Conservation (phyloP, 2,329 filamentous ascomycete genomes). For the Trichophyton verrucosum region DNA sequence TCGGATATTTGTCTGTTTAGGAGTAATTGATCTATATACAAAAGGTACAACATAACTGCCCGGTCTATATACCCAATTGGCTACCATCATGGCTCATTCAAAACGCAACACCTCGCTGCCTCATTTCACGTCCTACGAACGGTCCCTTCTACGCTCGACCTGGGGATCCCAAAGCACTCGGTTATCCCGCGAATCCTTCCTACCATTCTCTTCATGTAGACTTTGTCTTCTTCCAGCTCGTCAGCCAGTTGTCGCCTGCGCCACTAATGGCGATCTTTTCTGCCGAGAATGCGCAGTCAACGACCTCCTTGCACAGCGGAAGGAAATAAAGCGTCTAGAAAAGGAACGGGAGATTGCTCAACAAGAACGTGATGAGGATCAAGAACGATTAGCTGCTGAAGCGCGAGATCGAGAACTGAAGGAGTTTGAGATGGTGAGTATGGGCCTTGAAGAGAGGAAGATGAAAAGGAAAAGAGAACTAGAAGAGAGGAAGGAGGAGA, state of each 20-base stretch:
- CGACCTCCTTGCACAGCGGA: constrained; percentile 82
- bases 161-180: constrained; percentile 79
- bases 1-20: not conserved
- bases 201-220: constrained; percentile 78
- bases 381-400: constrained; percentile 53
- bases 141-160: constrained; percentile 62
- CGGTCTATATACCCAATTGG: not conserved
- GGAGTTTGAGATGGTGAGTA: constrained; percentile 78
- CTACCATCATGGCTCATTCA: constrained; percentile 32
- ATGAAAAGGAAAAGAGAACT: constrained; percentile 21
- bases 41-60: not conserved
- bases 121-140: constrained; percentile 89
- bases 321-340: constrained; percentile 75
- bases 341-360: constrained; percentile 50
- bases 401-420: constrained; percentile 56
- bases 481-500: constrained; percentile 7
- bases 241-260: constrained; percentile 75
- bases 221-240: constrained; percentile 73
- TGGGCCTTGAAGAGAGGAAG: constrained; percentile 40
- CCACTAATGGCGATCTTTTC: constrained; percentile 70
- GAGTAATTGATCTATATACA: not conserved
- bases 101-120: constrained; percentile 86
- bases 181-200: constrained; percentile 77
- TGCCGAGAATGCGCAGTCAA: constrained; percentile 86
- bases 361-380: constrained; percentile 50